phyloP scores from a whole-genome alignment of 768 basidiomycete species.

The Kwoniella botswanensis region DNA sequence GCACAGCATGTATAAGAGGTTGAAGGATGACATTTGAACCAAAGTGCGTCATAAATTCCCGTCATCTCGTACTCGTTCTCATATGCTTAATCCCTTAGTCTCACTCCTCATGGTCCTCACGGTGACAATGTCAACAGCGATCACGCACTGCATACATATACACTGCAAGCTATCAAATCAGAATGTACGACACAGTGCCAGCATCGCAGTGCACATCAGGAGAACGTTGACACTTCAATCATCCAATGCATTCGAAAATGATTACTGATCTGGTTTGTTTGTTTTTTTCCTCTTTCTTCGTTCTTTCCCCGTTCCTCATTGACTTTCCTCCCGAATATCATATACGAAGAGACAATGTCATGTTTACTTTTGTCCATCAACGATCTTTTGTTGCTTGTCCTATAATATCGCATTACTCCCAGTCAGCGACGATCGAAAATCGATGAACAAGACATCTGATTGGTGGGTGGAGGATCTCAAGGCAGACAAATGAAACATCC shows the following conservation, averaged over 20 bases:
- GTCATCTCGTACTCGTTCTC: neutral
- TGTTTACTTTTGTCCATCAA: slow-evolving; percentile 23
- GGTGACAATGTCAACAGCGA: neutral
- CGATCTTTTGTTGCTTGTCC: slow-evolving; percentile 46
- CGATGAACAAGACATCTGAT: neutral
- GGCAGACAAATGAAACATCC: neutral
- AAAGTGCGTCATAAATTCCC: slow-evolving; percentile 18
- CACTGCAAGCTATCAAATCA: no score
- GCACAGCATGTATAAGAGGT: slow-evolving; percentile 2
- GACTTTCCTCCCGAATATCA: neutral
- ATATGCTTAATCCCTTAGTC: slow-evolving; percentile 5
- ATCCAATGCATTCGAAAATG: slow-evolving; percentile 8
- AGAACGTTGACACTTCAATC: neutral
- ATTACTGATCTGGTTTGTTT: neutral
- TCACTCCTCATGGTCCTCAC: neutral
- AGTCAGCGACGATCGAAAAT: neutral
- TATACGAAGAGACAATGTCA: no score
- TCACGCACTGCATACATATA: neutral
- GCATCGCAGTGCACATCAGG: no score
- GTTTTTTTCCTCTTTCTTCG: no score
- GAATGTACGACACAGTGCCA: no score
- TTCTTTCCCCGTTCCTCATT: neutral
- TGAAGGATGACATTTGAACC: no score
- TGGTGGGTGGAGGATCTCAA: neutral
- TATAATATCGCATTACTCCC: slow-evolving; percentile 9